These are phyloP conservation scores for Mesembryanthemum crystallinum DNA, from an alignment of 148 eudicot species.

Conservation along the genomic window DNA sequence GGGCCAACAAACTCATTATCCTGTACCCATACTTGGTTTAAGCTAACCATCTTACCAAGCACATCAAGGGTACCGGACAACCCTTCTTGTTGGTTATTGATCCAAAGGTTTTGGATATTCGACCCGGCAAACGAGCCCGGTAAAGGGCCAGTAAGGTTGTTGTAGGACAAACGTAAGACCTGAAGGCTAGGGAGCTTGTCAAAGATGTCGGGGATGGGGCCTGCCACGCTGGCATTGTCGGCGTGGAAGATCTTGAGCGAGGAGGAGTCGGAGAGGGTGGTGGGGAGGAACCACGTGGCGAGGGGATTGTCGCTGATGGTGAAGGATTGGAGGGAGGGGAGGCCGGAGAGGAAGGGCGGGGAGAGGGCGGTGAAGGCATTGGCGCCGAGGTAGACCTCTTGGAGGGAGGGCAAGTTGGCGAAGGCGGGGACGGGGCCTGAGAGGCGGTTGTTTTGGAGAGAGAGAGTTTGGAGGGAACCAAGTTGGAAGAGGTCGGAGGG, in stretches of 20 bases:
- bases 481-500: constrained; percentile 44
- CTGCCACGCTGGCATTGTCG: constrained; percentile 30
- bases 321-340: constrained; percentile 41
- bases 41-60: constrained; percentile 41
- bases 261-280: constrained; percentile 27
- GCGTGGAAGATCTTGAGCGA: constrained; percentile 37
- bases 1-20: constrained; percentile 33
- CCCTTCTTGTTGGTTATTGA: constrained; percentile 55
- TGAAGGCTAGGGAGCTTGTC: constrained; percentile 36
- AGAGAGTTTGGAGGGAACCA: constrained; percentile 38
- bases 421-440: constrained; percentile 58
- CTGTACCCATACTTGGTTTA: constrained; percentile 41
- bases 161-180: constrained; percentile 49
- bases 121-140: constrained; percentile 51
- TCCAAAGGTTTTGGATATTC: constrained; percentile 43
- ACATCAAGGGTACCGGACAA: constrained; percentile 52
- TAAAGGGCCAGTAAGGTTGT: constrained; percentile 54
- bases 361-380: constrained; percentile 46
- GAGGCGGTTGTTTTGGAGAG: constrained; percentile 49
- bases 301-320: constrained; percentile 48
- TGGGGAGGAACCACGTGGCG: constrained; percentile 46
- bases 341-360: constrained; percentile 33
- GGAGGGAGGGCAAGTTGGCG: constrained; percentile 37
- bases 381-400: constrained; percentile 35
- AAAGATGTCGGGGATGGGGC: constrained; percentile 62